Percentiles rank a stretch among this genome's conserved stretches.
Evolutionary conservation across 2,329 filamentous ascomycete genomes (phyloP).

Genomic region (Pezicula radicicola): DNA sequence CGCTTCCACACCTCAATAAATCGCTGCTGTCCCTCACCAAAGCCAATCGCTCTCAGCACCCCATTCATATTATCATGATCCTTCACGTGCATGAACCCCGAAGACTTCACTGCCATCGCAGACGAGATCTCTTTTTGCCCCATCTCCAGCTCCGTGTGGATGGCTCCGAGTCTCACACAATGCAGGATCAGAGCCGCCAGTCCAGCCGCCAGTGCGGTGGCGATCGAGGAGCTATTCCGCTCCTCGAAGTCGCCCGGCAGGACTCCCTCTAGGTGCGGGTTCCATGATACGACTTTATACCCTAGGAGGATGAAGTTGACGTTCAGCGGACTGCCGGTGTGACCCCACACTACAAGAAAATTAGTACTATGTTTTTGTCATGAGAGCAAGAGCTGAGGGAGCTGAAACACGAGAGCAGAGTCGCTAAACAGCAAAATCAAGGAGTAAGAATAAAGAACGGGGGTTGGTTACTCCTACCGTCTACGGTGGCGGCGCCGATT

Average conservation of each 20-base stretch:
- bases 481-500: slow-evolving; percentile 20
- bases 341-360: too few species aligned
- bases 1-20: slow-evolving; percentile 26
- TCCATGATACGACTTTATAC: slow-evolving; percentile 8
- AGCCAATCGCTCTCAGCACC: slow-evolving; percentile 18
- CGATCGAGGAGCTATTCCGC: slow-evolving; percentile 20
- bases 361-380: too few species aligned
- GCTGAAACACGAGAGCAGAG: too few species aligned
- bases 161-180: slow-evolving; percentile 17
- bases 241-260: slow-evolving; percentile 7
- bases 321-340: slow-evolving; percentile 15
- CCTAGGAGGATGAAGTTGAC: slow-evolving; percentile 28
- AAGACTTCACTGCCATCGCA: slow-evolving; percentile 4
- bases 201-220: slow-evolving; percentile 28
- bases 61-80: slow-evolving; percentile 19
- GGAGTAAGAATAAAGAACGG: too few species aligned
- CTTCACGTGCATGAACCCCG: slow-evolving; percentile 13
- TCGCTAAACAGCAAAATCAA: too few species aligned
- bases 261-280: neutral
- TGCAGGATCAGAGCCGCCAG: slow-evolving; percentile 29
- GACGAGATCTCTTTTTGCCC: neutral
- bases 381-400: too few species aligned
- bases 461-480: slow-evolving; percentile 15
- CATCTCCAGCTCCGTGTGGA: neutral
- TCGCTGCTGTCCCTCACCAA: slow-evolving; percentile 14